Evolutionary conservation across 331 rosid genomes (phyloP).

Genomic region (Malus hybrid): DNA sequence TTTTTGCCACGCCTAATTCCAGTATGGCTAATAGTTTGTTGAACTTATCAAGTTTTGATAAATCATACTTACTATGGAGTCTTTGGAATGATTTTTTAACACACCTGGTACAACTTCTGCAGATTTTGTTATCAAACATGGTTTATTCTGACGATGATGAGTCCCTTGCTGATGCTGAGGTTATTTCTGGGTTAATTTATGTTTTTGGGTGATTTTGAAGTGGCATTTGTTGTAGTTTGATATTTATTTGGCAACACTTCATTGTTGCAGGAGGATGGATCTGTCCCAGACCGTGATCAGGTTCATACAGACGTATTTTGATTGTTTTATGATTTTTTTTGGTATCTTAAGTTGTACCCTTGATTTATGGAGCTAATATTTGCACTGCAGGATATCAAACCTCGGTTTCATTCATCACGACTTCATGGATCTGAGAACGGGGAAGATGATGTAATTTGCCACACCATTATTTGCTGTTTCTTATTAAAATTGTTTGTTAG

Average conservation of each 20-base stretch:
- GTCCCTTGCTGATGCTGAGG: slow-evolving; percentile 93
- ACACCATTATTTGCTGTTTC: slow-evolving; percentile 10
- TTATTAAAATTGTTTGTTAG: slow-evolving; percentile 21
- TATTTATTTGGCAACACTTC: slow-evolving; percentile 19
- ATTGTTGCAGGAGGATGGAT: slow-evolving; percentile 82
- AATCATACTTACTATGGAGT: slow-evolving; percentile 10
- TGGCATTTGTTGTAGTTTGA: slow-evolving; percentile 19
- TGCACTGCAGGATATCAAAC: slow-evolving; percentile 77
- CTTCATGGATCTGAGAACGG: slow-evolving; percentile 83
- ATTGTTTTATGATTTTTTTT: slow-evolving; percentile 10
- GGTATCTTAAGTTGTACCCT: neutral
- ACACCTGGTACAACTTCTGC: slow-evolving; percentile 16
- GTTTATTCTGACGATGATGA: slow-evolving; percentile 97
- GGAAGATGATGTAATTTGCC: slow-evolving; percentile 78
- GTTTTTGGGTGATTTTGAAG: slow-evolving; percentile 21
- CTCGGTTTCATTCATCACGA: slow-evolving; percentile 95
- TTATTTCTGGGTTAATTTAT: slow-evolving; percentile 23
- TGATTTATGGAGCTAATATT: neutral
- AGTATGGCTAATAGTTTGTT: slow-evolving; percentile 37
- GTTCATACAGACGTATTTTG: slow-evolving; percentile 28
- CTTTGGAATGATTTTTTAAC: slow-evolving; percentile 13
- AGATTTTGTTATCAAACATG: slow-evolving; percentile 94
- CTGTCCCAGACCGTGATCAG: slow-evolving; percentile 98
- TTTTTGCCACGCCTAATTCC: slow-evolving; percentile 93
- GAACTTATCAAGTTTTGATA: neutral